phyloP scores from a whole-genome alignment of 2,329 filamentous ascomycete genomes.

The Elsinoe batatas region DNA sequence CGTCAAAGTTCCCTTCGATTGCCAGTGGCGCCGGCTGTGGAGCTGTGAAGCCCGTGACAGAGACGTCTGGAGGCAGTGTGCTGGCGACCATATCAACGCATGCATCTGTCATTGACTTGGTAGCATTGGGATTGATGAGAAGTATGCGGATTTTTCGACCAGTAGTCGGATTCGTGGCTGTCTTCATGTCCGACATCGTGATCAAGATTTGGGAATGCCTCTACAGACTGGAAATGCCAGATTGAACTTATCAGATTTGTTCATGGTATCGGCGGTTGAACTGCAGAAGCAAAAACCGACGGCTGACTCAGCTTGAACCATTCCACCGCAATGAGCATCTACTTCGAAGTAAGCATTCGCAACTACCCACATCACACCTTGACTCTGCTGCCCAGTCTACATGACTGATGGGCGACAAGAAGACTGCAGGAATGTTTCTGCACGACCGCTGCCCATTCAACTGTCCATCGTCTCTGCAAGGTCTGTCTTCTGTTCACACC shows the following conservation, averaged over 20 bases:
- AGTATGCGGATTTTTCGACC: conserved; percentile 32
- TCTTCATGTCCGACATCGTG: conserved; percentile 6
- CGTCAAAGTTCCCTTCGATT: conserved; percentile 43
- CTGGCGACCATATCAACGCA: conserved; percentile 36
- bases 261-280: neutral
- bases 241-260: neutral
- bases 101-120: conserved; percentile 37
- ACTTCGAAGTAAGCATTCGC: too few species aligned
- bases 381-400: too few species aligned
- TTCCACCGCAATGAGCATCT: too few species aligned
- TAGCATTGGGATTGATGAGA: conserved; percentile 42
- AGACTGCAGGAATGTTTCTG: conserved; percentile 10
- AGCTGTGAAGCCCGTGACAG: conserved; percentile 42
- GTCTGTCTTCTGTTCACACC: neutral
- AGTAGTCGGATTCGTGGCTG: neutral
- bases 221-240: neutral
- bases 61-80: conserved; percentile 39
- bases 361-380: too few species aligned
- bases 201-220: too few species aligned
- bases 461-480: neutral
- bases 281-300: neutral
- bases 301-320: neutral
- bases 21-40: conserved; percentile 41
- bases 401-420: too few species aligned
- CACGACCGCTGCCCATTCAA: neutral